Evolutionary conservation across 208 protist species (phyloP).

Genomic region (Crithidia bombi): DNA sequence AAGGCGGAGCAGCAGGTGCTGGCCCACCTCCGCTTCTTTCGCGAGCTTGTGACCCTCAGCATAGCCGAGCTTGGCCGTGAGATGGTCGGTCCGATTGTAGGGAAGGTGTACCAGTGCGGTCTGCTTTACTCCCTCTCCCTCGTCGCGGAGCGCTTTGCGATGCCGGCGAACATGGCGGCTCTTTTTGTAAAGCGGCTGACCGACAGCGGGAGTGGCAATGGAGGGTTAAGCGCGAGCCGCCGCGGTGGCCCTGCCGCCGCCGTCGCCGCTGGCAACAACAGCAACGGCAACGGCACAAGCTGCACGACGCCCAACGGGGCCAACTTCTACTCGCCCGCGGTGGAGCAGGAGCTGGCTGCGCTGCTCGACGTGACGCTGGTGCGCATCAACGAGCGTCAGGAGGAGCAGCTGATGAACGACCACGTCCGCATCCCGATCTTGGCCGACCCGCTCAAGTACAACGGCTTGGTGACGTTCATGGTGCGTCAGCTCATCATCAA

Average conservation of each 20-base stretch:
- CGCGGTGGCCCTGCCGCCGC: slow-evolving; percentile 1
- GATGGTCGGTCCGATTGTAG: slow-evolving; percentile 61
- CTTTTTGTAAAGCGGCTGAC: slow-evolving; percentile 42
- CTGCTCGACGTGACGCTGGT: slow-evolving; percentile 67
- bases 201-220: slow-evolving; percentile 8
- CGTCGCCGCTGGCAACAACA: slow-evolving; percentile 8
- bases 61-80: slow-evolving; percentile 62
- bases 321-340: slow-evolving; percentile 53
- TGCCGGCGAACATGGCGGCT: slow-evolving; percentile 44
- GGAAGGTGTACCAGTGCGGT: slow-evolving; percentile 61
- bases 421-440: slow-evolving; percentile 65
- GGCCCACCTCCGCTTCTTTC: slow-evolving; percentile 75
- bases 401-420: slow-evolving; percentile 78
- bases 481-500: slow-evolving; percentile 58
- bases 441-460: slow-evolving; percentile 65
- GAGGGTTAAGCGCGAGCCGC: not conserved
- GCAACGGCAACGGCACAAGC: not conserved
- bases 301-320: slow-evolving; percentile 3
- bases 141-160: slow-evolving; percentile 72
- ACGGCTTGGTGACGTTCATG: slow-evolving; percentile 74
- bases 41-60: slow-evolving; percentile 59
- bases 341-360: slow-evolving; percentile 62
- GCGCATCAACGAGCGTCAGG: slow-evolving; percentile 77
- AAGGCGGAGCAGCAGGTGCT: slow-evolving; percentile 69
- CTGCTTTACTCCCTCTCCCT: slow-evolving; percentile 73